These are phyloP conservation scores for Lentinula sp. DNA, from an alignment of 768 basidiomycete genomes.

Conservation along the genomic window DNA sequence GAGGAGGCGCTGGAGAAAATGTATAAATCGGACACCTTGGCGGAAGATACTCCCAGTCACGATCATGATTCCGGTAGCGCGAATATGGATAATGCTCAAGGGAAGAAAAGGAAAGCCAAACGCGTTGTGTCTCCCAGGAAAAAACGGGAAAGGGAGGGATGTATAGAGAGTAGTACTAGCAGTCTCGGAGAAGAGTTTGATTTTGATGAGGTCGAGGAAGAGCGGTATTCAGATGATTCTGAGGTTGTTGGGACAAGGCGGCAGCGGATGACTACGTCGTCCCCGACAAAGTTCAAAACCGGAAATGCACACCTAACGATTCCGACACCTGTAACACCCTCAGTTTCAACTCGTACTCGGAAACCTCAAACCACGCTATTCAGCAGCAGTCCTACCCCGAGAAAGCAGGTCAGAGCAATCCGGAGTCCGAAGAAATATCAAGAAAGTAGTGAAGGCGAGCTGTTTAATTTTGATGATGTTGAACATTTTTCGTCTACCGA, in stretches of 20 bases:
- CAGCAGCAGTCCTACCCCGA: slow-evolving; percentile 10
- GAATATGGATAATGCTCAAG: not conserved
- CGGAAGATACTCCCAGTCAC: slow-evolving; percentile 11
- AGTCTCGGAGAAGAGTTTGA: slow-evolving; percentile 20
- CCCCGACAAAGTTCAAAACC: slow-evolving; percentile 1
- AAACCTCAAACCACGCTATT: slow-evolving; percentile 7
- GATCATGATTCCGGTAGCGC: too few relatives aligned
- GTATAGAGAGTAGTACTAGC: not conserved
- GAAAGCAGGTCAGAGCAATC: not conserved
- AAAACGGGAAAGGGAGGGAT: slow-evolving; percentile 4
- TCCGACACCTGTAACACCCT: not conserved
- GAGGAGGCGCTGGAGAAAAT: slow-evolving; percentile 21
- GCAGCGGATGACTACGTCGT: not conserved
- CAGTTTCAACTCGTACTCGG: slow-evolving; percentile 1
- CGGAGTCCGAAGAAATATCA: not conserved
- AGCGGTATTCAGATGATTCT: slow-evolving; percentile 5
- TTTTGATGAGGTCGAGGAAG: slow-evolving; percentile 13
- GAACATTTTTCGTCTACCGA: not conserved
- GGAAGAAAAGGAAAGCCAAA: slow-evolving; percentile 10
- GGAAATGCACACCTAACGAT: not conserved
- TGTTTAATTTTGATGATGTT: slow-evolving; percentile 20
- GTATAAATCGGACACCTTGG: slow-evolving; percentile 22
- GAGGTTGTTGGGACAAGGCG: not conserved
- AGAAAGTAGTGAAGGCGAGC: slow-evolving; percentile 22
- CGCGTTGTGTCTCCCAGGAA: slow-evolving; percentile 1